These are phyloP conservation scores for Boeremia lycopersici DNA, from an alignment of 2,329 filamentous ascomycete species.

Conservation along the genomic window DNA sequence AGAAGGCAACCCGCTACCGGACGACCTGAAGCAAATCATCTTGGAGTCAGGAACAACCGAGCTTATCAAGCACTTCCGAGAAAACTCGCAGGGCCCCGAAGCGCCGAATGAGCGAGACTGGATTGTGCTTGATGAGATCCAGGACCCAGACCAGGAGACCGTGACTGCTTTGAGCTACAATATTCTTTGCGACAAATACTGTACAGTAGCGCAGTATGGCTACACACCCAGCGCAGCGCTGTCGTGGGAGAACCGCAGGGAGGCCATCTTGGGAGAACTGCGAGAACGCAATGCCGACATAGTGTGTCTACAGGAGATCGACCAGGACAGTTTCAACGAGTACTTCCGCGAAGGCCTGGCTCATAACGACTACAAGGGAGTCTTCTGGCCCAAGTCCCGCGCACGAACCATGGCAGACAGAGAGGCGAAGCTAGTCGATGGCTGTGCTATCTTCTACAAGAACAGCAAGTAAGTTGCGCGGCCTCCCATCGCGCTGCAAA, in stretches of 20 bases:
- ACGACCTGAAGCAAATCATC: constrained; percentile 77
- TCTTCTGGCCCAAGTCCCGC: constrained; percentile 89
- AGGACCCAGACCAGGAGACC: constrained; percentile 62
- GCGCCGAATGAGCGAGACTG: constrained; percentile 78
- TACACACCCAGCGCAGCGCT: constrained; percentile 85
- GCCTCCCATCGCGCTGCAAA: not conserved
- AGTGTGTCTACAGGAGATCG: constrained; percentile 91
- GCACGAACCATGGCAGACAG: constrained; percentile 90
- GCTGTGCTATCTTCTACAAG: constrained; percentile 97
- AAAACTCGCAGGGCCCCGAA: constrained; percentile 79
- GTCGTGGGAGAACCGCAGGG: constrained; percentile 83
- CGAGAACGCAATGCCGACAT: constrained; percentile 82
- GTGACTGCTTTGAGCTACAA: constrained; percentile 94
- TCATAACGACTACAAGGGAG: constrained; percentile 87
- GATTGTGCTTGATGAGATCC: constrained; percentile 71
- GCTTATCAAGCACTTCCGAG: constrained; percentile 80
- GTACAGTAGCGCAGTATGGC: constrained; percentile 82
- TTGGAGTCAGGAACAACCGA: constrained; percentile 87
- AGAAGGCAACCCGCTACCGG: constrained; percentile 85
- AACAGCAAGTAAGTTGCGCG: constrained; percentile 70
- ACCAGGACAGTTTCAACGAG: constrained; percentile 88
- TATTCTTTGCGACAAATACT: constrained; percentile 92
- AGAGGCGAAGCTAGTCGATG: constrained; percentile 88
- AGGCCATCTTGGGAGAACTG: constrained; percentile 83
- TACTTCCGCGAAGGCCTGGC: constrained; percentile 88